Evolutionary conservation across 495 filamentous ascomycete species (phyloP).

Genomic region (Hypoxylon perforatum): DNA sequence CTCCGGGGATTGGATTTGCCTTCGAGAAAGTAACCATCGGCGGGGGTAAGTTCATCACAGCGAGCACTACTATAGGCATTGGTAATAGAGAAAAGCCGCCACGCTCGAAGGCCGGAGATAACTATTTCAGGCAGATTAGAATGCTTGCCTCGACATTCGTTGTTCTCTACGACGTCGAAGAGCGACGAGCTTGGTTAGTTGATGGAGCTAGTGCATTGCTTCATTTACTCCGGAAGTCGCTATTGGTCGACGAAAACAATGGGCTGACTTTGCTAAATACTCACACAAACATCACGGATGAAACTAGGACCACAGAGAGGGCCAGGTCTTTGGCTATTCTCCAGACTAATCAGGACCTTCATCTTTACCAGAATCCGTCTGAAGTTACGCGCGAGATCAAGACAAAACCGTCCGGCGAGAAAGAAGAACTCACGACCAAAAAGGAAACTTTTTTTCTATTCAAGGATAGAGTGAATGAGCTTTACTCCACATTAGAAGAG

Average conservation of each 20-base stretch:
- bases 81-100: not conserved
- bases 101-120: not conserved
- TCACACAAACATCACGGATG: not conserved
- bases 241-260: constrained; percentile 30
- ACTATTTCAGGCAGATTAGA: not conserved
- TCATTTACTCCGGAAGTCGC: constrained; percentile 44
- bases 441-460: constrained; percentile 26
- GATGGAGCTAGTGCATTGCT: constrained; percentile 48
- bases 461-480: constrained; percentile 34
- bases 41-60: not conserved
- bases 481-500: constrained; percentile 43
- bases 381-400: constrained; percentile 1
- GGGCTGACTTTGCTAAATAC: constrained; percentile 2
- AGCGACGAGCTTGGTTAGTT: constrained; percentile 48
- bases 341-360: constrained; percentile 28
- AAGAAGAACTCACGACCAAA: not conserved
- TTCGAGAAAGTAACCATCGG: not conserved
- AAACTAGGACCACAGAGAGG: not conserved
- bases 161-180: constrained; percentile 43
- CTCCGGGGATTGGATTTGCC: not conserved
- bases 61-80: not conserved
- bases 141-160: not conserved
- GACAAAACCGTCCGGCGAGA: not conserved
- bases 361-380: constrained; percentile 10
- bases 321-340: constrained; percentile 27